Evolutionary conservation across 192 early-diverging fungal species (phyloP), one percentile per base, ranked within the genome.

Genomic region (Pilaira anomala): DNA sequence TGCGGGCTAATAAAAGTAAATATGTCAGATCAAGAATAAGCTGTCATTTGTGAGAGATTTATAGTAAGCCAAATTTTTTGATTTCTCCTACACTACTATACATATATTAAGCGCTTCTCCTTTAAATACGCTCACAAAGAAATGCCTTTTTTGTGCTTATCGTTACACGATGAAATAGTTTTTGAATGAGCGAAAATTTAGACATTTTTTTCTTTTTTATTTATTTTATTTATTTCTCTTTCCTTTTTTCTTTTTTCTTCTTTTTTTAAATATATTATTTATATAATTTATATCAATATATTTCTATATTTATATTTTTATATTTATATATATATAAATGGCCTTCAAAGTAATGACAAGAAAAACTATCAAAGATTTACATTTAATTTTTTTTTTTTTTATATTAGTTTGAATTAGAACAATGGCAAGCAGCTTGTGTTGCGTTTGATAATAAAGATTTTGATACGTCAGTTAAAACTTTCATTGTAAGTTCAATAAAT

Each of bases 381-480:
- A n/a, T n/a, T 36, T 36, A 36, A 36, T 36, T 36, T 14, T 30
- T 8, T 40, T 9, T 18, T 52, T 18, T 42, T 29, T 36, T n/a
- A n/a, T n/a, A n/a, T 28, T 65, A 91, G 89, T 81, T 81, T 56
- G 90, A 95, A 70, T 77, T 95, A 30, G 85, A 90, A 61, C 87
- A 90, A 67, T 95, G 93, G 93, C 79, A 83, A 66, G 79, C 82
- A 49, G 93, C 88, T 6, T 82, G 88, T 51, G 78, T 79, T 65
- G 82, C 85, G 11, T 95, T 88, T 63, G 93, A 93, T 66, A 75
- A 75, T 49, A 79, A 83, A 48, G 83, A 93, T 68, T 92, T 82
- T 56, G 79, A 84, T 42, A 63, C 70, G 56, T 80, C 93, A 6
- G 71, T 91, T 33, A 79, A 86, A 6, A 72, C 85, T 29, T 95